A percentile compares a stretch with the other conserved stretches of the same genome.
Conservation (phyloP, 305 asterid genomes). For the Solanum aculeatissimum region DNA sequence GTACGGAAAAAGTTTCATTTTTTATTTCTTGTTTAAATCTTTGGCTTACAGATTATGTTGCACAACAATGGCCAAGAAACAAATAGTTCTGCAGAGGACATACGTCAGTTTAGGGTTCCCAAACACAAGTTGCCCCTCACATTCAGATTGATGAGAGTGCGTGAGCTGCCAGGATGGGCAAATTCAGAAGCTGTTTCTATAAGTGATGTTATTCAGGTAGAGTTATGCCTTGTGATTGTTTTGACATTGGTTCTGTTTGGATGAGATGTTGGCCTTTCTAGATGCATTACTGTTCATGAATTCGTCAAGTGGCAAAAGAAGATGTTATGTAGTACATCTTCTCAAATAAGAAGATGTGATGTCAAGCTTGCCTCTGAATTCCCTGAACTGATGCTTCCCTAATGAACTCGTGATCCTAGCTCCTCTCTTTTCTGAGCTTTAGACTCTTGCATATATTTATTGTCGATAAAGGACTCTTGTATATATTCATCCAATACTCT, state of each 20-base stretch:
- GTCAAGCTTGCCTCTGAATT: background rate
- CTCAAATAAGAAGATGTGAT: background rate
- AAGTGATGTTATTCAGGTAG: slow-evolving; percentile 74
- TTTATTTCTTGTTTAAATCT: background rate
- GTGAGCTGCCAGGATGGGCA: slow-evolving; percentile 79
- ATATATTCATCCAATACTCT: background rate
- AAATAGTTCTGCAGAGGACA: slow-evolving; percentile 31
- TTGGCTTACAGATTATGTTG: slow-evolving; percentile 7
- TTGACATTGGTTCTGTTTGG: background rate
- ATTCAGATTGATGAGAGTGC: slow-evolving; percentile 69
- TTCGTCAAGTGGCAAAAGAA: background rate
- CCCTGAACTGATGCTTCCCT: background rate
- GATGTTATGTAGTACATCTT: background rate
- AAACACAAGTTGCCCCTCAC: slow-evolving; percentile 41
- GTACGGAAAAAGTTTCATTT: background rate
- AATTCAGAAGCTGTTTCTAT: slow-evolving; percentile 86
- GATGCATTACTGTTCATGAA: background rate
- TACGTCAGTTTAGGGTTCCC: slow-evolving; percentile 36
- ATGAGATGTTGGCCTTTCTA: background rate
- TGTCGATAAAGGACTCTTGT: background rate
- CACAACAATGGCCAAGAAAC: slow-evolving; percentile 10
- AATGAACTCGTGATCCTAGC: background rate
- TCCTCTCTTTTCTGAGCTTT: background rate
- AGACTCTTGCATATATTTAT: background rate
- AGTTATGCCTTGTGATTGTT: background rate